phyloP scores from a whole-genome alignment of 176 grass and related monocot genomes.

The Pharus latifolius region DNA sequence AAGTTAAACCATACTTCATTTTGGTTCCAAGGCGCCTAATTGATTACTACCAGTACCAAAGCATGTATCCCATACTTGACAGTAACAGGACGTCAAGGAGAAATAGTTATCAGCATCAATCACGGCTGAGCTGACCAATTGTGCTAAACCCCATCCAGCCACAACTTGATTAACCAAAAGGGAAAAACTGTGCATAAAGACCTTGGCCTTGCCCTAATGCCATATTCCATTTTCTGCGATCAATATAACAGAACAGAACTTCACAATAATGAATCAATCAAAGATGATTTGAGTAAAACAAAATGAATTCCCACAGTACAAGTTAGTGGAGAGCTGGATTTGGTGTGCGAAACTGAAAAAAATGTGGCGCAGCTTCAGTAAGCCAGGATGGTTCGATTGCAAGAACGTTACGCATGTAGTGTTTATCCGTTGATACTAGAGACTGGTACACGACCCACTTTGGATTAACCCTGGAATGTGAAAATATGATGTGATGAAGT shows the following conservation, averaged over 20 bases:
- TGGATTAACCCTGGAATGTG: conserved; percentile 74
- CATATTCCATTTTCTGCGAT: background rate
- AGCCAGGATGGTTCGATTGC: conserved; percentile 94
- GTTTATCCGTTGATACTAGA: conserved; percentile 88
- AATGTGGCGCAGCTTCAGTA: conserved; percentile 88
- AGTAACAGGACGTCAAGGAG: background rate
- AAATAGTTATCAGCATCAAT: background rate
- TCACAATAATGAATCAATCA: conserved; percentile 6
- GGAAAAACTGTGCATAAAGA: background rate
- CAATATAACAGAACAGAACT: background rate
- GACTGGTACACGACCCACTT: conserved; percentile 95
- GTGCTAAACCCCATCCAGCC: background rate
- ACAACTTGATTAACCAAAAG: background rate
- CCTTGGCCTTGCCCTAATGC: background rate
- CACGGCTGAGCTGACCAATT: background rate
- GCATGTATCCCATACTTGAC: background rate
- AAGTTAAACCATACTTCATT: background rate
- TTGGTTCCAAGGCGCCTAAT: background rate
- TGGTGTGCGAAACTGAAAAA: conserved; percentile 63
- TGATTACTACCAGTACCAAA: background rate
- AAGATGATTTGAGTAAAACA: background rate
- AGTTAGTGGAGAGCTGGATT: conserved; percentile 61
- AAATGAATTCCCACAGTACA: conserved; percentile 15
- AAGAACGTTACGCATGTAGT: conserved; percentile 90
- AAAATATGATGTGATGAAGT: background rate